Conservation (phyloP, 805 yeast species). For the Candida orba region DNA sequence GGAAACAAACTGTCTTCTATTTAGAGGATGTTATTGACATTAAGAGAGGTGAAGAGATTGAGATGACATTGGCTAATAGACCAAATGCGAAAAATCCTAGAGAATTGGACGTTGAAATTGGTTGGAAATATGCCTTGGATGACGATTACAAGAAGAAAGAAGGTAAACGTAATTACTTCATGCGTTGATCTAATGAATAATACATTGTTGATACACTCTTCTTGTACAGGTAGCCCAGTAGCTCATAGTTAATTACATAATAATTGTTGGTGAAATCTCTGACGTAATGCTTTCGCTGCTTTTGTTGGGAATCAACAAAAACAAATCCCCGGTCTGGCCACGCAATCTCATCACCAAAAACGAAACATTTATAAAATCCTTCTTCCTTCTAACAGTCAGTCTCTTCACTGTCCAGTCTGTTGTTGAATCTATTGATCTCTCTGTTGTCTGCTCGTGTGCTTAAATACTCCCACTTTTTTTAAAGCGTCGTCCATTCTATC, state of each 20-base stretch:
- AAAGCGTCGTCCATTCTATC: neutral
- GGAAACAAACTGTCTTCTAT: constrained; percentile 98
- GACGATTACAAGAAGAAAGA: constrained; percentile 44
- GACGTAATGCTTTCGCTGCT: constrained; percentile 1
- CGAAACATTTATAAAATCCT: no score
- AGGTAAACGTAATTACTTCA: constrained; percentile 60
- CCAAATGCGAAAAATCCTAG: constrained; percentile 81
- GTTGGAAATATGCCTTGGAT: constrained; percentile 38
- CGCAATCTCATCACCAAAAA: neutral
- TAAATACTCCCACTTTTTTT: neutral
- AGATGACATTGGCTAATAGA: constrained; percentile 63
- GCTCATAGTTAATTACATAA: neutral
- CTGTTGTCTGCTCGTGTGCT: neutral
- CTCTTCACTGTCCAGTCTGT: no score
- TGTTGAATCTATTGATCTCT: no score
- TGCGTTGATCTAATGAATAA: constrained; percentile 40
- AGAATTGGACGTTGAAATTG: constrained; percentile 76
- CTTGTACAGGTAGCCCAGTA: no score
- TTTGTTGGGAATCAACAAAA: constrained; percentile 12
- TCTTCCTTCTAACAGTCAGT: no score
- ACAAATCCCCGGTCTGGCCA: constrained; percentile 1
- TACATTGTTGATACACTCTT: neutral
- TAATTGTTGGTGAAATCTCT: neutral
- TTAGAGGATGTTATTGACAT: constrained; percentile 72
- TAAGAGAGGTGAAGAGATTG: constrained; percentile 67